Percentiles rank a stretch among this genome's conserved stretches.
Evolutionary conservation across 2,329 filamentous ascomycete genomes (phyloP).

Genomic region (Cordyceps fumosorosea): DNA sequence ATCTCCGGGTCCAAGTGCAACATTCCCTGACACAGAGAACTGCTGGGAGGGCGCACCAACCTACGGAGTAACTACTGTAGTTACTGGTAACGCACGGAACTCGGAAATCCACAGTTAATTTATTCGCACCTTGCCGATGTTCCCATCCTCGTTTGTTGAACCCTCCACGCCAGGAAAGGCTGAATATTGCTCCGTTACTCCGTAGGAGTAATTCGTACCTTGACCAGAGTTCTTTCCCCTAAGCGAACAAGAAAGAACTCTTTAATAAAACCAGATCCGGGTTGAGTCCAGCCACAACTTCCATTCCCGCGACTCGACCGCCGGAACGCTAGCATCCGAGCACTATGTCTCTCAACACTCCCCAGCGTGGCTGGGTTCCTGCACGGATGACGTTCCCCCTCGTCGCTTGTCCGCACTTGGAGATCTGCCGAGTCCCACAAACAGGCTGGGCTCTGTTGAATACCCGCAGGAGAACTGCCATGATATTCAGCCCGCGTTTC

Average conservation of each 20-base stretch:
- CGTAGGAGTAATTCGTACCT: neutral
- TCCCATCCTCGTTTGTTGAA: too few relatives aligned
- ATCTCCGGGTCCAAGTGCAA: conserved; percentile 2
- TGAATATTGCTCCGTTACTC: too few relatives aligned
- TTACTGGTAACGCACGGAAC: neutral
- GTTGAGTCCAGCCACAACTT: neutral
- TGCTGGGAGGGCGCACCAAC: neutral
- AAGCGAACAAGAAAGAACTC: neutral
- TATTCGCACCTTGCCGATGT: neutral
- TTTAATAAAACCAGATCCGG: neutral
- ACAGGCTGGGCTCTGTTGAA: too few relatives aligned
- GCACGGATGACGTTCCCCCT: neutral
- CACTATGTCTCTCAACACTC: conserved; percentile 3
- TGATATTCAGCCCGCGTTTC: neutral
- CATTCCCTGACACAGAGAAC: neutral
- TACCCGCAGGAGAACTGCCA: too few relatives aligned
- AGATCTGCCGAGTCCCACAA: conserved; percentile 9
- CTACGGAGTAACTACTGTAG: neutral
- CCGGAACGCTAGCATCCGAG: conserved; percentile 2
- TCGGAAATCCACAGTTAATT: neutral
- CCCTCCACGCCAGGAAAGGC: neutral
- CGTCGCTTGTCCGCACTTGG: neutral
- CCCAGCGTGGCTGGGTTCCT: neutral
- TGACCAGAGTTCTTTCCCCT: too few relatives aligned
- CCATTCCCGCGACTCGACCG: neutral